Conservation (phyloP, 345 rosid species). For the Theobroma cacao region DNA sequence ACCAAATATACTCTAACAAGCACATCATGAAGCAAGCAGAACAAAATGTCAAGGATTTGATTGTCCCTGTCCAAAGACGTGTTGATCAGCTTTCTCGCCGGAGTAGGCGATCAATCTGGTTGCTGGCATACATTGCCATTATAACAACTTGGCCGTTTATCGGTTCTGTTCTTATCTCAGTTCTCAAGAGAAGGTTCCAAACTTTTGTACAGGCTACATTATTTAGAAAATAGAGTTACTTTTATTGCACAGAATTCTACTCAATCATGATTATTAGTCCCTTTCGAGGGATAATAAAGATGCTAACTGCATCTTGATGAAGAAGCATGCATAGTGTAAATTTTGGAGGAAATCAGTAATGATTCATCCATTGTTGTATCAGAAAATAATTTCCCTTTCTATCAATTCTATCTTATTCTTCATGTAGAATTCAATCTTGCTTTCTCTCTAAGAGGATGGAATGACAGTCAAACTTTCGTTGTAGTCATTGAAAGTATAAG, state of each 20-base stretch:
- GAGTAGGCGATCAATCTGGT: conserved; percentile 37
- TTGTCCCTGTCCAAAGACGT: conserved; percentile 20
- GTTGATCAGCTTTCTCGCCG: conserved; percentile 28
- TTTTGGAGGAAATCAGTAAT: background rate
- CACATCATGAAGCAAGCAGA: conserved; percentile 12
- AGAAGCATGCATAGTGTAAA: background rate
- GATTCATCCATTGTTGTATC: background rate
- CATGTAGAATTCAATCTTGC: too few species aligned
- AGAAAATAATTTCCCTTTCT: background rate
- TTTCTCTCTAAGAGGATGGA: too few species aligned
- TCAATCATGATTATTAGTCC: background rate
- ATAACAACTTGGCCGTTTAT: conserved; percentile 43
- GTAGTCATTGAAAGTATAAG: too few species aligned
- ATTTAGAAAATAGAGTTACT: conserved; percentile 17
- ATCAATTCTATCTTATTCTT: too few species aligned
- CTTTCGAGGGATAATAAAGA: background rate
- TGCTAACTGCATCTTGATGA: background rate
- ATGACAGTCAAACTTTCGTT: too few species aligned
- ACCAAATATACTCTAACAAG: background rate
- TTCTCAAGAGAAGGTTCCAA: conserved; percentile 35
- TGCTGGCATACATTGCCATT: conserved; percentile 35
- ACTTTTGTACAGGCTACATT: conserved; percentile 11
- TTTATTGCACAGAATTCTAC: background rate
- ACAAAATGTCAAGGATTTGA: conserved; percentile 17
- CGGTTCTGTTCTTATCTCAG: conserved; percentile 32